Conservation (phyloP, 78 protist genomes). For the Cavenderia fasciculata region DNA sequence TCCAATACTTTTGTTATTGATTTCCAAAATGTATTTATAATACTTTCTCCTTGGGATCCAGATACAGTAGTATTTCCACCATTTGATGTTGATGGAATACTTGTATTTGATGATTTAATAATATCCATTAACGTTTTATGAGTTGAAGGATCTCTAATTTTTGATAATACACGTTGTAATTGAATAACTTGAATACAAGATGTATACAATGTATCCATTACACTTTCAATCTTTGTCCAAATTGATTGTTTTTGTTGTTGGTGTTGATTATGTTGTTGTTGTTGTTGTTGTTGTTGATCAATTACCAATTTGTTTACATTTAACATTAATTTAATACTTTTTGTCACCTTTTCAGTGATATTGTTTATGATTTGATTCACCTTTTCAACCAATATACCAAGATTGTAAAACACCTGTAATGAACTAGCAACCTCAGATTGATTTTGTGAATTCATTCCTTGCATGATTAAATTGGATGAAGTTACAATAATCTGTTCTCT, state of each 20-base stretch:
- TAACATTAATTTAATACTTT: slow-evolving; percentile 35
- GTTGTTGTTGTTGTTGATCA: slow-evolving; percentile 8
- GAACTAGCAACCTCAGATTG: slow-evolving; percentile 67
- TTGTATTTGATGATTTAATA: not conserved
- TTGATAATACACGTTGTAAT: slow-evolving; percentile 62
- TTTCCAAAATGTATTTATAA: slow-evolving; percentile 51
- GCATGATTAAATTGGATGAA: slow-evolving; percentile 32
- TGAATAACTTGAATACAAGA: slow-evolving; percentile 50
- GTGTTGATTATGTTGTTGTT: not conserved
- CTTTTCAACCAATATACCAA: slow-evolving; percentile 33
- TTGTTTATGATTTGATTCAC: slow-evolving; percentile 10
- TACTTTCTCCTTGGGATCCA: not conserved
- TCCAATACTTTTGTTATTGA: slow-evolving; percentile 23
- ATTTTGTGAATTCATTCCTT: slow-evolving; percentile 75
- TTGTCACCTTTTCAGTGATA: slow-evolving; percentile 26
- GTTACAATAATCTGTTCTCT: slow-evolving; percentile 50
- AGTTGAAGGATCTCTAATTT: slow-evolving; percentile 60
- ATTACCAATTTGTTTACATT: slow-evolving; percentile 56
- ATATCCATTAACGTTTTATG: slow-evolving; percentile 58
- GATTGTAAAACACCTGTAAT: slow-evolving; percentile 67
- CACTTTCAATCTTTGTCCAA: slow-evolving; percentile 43
- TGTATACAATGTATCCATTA: slow-evolving; percentile 47
- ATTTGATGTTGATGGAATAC: not conserved
- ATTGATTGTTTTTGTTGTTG: slow-evolving; percentile 3
- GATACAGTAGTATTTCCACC: not conserved